phyloP scores from a whole-genome alignment of 2,329 filamentous ascomycete species.

The Seiridium cupressi region DNA sequence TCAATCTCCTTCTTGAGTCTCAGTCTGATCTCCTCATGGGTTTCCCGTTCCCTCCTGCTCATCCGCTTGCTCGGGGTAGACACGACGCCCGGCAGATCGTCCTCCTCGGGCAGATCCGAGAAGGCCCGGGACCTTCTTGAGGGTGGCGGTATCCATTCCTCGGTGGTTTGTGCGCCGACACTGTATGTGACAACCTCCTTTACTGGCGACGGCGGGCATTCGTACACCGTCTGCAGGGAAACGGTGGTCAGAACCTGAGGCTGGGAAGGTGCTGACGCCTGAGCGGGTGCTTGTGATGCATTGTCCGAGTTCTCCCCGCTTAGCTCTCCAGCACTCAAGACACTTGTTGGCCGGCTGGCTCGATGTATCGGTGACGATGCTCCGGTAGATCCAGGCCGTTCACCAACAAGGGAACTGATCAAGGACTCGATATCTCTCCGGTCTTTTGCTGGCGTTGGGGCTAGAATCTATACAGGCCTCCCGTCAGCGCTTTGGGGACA shows the following conservation, averaged over 20 bases:
- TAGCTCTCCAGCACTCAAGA: constrained; percentile 76
- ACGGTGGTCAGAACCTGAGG: constrained; percentile 73
- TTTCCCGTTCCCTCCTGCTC: constrained; percentile 75
- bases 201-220: constrained; percentile 72
- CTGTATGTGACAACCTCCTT: constrained; percentile 93
- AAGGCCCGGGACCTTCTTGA: constrained; percentile 51
- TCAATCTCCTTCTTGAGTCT: constrained; percentile 87
- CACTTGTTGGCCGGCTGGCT: constrained; percentile 81
- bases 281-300: constrained; percentile 38
- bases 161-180: constrained; percentile 90
- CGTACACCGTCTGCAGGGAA: constrained; percentile 74
- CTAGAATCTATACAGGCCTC: constrained; percentile 51
- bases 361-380: constrained; percentile 64
- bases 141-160: constrained; percentile 63
- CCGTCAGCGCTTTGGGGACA: background rate
- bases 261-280: constrained; percentile 32
- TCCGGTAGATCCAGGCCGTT: constrained; percentile 67
- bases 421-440: constrained; percentile 80
- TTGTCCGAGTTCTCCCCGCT: constrained; percentile 72
- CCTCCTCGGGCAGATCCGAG: constrained; percentile 63
- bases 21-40: constrained; percentile 85
- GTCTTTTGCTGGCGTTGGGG: constrained; percentile 68
- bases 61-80: constrained; percentile 68
- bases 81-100: constrained; percentile 53
- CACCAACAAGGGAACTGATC: constrained; percentile 79